phyloP scores from a whole-genome alignment of 2,329 filamentous ascomycete species.

The Venturia asperata region DNA sequence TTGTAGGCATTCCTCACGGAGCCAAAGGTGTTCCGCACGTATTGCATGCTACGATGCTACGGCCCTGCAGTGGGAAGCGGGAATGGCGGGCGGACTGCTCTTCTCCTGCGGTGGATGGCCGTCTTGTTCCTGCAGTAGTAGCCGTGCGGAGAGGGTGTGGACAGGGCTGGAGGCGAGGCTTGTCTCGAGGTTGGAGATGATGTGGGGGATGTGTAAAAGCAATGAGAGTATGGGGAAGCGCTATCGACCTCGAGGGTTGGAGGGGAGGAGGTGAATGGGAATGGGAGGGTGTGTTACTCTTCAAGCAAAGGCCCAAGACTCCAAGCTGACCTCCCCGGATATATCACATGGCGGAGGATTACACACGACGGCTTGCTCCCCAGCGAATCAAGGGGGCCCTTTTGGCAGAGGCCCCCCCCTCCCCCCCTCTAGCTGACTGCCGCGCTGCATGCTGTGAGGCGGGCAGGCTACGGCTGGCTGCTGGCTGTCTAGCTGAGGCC shows the following conservation, averaged over 20 bases:
- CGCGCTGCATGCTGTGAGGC: background rate
- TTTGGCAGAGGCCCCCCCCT: conserved; percentile 2
- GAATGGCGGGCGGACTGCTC: background rate
- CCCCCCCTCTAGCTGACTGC: background rate
- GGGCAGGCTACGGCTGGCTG: background rate
- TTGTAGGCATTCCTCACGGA: conserved; percentile 99
- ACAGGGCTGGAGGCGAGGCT: conserved; percentile 1
- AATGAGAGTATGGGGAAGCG: too few relatives aligned
- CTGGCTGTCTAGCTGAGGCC: background rate
- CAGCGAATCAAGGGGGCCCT: background rate
- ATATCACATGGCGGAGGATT: conserved; percentile 3
- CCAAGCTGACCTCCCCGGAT: background rate
- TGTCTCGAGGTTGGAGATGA: background rate
- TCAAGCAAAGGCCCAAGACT: background rate
- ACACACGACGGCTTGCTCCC: background rate
- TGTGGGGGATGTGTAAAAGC: background rate
- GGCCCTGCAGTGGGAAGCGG: conserved; percentile 18
- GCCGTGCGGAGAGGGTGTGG: background rate
- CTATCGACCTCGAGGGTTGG: background rate
- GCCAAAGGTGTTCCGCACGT: conserved; percentile 90
- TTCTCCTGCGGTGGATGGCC: background rate
- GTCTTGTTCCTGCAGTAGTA: conserved; percentile 6
- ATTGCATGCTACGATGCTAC: conserved; percentile 62
- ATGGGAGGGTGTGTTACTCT: background rate
- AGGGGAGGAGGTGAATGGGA: background rate